These are phyloP conservation scores for Fusarium dimerum DNA, from an alignment of 2,329 filamentous ascomycete species.

Conservation along the genomic window DNA sequence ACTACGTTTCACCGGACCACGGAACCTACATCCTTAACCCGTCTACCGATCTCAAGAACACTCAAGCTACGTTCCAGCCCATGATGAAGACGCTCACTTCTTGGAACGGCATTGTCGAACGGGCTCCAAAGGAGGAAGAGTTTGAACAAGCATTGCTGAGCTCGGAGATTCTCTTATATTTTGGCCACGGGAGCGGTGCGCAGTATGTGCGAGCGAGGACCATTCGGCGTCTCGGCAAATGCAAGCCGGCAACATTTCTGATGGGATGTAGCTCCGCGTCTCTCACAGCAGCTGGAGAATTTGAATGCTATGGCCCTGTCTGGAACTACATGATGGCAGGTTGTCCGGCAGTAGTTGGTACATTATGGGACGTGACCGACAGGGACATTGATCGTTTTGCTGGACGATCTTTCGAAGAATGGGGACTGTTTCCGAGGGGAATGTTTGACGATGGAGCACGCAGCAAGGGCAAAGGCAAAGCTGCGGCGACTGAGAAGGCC, in stretches of 20 bases:
- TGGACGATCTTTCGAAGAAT: conserved; percentile 74
- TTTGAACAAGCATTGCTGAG: conserved; percentile 68
- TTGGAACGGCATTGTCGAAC: conserved; percentile 71
- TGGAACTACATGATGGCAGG: conserved; percentile 91
- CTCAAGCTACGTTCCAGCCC: conserved; percentile 72
- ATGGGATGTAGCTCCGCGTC: conserved; percentile 93
- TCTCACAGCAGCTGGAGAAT: conserved; percentile 76
- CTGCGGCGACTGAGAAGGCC: conserved; percentile 25
- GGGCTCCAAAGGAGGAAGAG: conserved; percentile 73
- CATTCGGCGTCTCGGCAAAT: conserved; percentile 75
- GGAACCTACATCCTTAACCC: conserved; percentile 90
- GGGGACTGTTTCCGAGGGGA: conserved; percentile 69
- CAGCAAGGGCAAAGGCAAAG: conserved; percentile 27
- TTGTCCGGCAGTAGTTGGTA: conserved; percentile 83
- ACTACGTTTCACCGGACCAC: conserved; percentile 54
- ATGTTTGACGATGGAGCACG: conserved; percentile 41
- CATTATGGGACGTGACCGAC: conserved; percentile 97
- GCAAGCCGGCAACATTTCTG: conserved; percentile 76
- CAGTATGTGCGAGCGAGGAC: conserved; percentile 90
- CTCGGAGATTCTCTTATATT: conserved; percentile 82
- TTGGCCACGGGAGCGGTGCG: conserved; percentile 91
- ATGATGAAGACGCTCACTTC: conserved; percentile 63
- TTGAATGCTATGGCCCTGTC: conserved; percentile 87
- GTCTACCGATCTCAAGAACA: conserved; percentile 77
- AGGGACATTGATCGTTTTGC: conserved; percentile 95